Conservation (phyloP, 2,329 filamentous ascomycete genomes). For the Aspergillus spinulosporus region DNA sequence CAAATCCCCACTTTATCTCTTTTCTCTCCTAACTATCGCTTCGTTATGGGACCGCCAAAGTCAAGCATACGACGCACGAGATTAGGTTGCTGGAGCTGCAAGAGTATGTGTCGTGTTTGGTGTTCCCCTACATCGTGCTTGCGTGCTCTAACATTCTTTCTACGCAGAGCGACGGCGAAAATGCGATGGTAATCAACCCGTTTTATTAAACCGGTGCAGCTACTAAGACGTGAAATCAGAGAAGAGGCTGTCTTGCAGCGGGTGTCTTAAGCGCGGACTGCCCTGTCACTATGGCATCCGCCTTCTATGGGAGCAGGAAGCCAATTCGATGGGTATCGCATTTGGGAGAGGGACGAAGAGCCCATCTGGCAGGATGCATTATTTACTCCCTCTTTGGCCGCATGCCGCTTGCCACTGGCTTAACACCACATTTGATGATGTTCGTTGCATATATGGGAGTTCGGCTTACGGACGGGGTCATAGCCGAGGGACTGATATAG, state of each 20-base stretch:
- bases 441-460: not conserved
- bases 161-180: not conserved
- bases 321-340: conserved; percentile 1
- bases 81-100: not conserved
- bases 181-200: conserved; percentile 1
- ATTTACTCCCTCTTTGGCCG: not conserved
- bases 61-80: not conserved
- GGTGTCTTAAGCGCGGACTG: not conserved
- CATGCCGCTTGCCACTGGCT: not conserved
- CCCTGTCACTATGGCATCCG: not conserved
- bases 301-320: conserved; percentile 1
- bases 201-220: not conserved
- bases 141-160: not conserved
- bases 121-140: not conserved
- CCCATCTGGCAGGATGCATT: not conserved
- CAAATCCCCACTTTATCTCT: no score
- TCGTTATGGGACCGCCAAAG: not conserved
- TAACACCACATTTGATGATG: not conserved
- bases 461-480: not conserved
- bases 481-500: not conserved
- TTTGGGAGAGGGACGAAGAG: not conserved
- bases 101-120: not conserved
- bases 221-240: not conserved
- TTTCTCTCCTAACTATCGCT: not conserved
- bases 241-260: not conserved